These are phyloP conservation scores for Eremochloa ophiuroides DNA, from an alignment of 176 grass and related monocot genomes.

Conservation along the genomic window DNA sequence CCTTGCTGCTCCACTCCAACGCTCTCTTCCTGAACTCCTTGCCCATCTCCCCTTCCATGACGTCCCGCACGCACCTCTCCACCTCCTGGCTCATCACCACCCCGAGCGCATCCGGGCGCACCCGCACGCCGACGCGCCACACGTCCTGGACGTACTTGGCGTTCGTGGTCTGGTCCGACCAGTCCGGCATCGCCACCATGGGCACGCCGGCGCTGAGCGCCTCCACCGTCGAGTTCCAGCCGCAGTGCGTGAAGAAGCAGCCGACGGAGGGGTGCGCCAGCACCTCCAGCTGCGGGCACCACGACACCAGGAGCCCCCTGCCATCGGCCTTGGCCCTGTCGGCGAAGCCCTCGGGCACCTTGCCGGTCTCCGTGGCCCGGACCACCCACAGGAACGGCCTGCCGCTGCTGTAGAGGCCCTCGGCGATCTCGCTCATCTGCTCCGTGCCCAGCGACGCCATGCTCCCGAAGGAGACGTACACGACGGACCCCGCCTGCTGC, in stretches of 20 bases:
- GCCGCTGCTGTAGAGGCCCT: conserved; percentile 29
- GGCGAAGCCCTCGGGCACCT: conserved; percentile 11
- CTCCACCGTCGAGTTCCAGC: conserved; percentile 70
- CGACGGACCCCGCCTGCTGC: conserved; percentile 16
- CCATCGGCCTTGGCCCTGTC: neutral
- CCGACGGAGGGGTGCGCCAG: conserved; percentile 42
- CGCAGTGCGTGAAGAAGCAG: conserved; percentile 65
- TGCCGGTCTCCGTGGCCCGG: conserved; percentile 8
- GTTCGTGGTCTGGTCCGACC: conserved; percentile 65
- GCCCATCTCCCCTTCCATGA: conserved; percentile 28
- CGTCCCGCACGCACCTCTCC: conserved; percentile 20
- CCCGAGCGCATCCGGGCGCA: neutral
- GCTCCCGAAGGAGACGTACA: conserved; percentile 68
- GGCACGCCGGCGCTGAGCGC: conserved; percentile 22
- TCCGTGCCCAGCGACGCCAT: neutral
- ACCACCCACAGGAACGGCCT: conserved; percentile 70
- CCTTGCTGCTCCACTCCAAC: conserved; percentile 19
- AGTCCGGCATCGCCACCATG: conserved; percentile 53
- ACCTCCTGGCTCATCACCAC: conserved; percentile 17
- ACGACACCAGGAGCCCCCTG: conserved; percentile 34
- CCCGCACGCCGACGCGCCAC: conserved; percentile 54
- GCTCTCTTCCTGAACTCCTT: conserved; percentile 31
- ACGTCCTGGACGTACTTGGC: conserved; percentile 66
- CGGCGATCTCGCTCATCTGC: conserved; percentile 44
- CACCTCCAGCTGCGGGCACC: conserved; percentile 69